Percentiles rank a stretch among this genome's conserved stretches.
These are phyloP conservation scores for Starmerella bombi DNA, from an alignment of 805 yeast species.

Conservation along the genomic window DNA sequence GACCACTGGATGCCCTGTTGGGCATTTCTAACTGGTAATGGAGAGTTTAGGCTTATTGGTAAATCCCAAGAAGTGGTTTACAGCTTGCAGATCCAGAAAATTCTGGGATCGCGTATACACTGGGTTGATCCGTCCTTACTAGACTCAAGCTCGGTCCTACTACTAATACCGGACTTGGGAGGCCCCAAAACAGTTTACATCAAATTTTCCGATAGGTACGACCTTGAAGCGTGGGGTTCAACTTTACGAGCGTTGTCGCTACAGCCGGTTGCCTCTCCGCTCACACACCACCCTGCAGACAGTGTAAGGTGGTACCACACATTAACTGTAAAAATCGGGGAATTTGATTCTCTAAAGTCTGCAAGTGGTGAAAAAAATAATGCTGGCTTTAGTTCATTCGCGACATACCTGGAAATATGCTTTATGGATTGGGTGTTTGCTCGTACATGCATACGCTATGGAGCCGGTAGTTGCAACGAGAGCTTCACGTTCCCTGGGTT, in stretches of 20 bases:
- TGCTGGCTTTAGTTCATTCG: no score
- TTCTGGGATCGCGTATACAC: constrained; percentile 10
- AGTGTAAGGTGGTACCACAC: constrained; percentile 13
- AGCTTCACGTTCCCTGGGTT: constrained; percentile 52
- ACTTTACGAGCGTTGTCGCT: constrained; percentile 22
- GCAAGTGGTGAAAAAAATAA: constrained; percentile 1
- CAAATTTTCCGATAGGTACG: constrained; percentile 19
- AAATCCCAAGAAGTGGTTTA: constrained; percentile 6
- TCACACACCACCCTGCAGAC: constrained; percentile 7
- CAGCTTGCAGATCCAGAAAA: constrained; percentile 10
- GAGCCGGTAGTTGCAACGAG: constrained; percentile 58
- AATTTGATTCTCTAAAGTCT: background rate
- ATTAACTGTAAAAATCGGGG: constrained; percentile 9
- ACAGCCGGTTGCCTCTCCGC: constrained; percentile 21
- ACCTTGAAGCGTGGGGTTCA: constrained; percentile 26
- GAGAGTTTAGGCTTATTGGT: constrained; percentile 11
- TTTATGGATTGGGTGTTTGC: constrained; percentile 70
- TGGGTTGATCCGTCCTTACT: constrained; percentile 18
- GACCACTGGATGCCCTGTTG: constrained; percentile 15
- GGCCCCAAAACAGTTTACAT: constrained; percentile 22
- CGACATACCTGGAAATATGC: constrained; percentile 52
- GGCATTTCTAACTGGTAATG: constrained; percentile 16
- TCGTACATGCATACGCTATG: constrained; percentile 49
- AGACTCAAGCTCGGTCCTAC: constrained; percentile 11
- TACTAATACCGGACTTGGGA: constrained; percentile 20